Evolutionary conservation across 2,329 filamentous ascomycete genomes (phyloP).

Genomic region (Aulographum hederae): DNA sequence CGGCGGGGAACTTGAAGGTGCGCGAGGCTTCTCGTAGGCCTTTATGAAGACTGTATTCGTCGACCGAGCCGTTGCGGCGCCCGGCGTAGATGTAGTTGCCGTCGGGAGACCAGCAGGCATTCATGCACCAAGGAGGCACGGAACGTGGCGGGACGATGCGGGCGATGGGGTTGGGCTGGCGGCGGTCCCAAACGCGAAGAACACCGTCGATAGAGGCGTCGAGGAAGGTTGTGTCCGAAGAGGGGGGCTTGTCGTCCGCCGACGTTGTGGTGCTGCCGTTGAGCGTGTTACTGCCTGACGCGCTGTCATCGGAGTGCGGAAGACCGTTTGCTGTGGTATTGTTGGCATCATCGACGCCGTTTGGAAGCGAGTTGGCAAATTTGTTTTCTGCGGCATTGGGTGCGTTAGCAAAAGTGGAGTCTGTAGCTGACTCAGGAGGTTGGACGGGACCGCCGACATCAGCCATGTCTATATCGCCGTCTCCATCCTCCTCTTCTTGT

Average conservation of each 20-base stretch:
- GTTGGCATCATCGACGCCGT: constrained; percentile 1
- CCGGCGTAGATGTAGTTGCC: constrained; percentile 93
- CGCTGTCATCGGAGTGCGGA: constrained; percentile 25
- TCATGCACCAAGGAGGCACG: constrained; percentile 94
- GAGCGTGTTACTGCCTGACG: constrained; percentile 7
- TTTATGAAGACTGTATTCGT: constrained; percentile 82
- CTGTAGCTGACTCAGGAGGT: constrained; percentile 4
- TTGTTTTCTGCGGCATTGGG: not conserved
- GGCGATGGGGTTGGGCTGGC: constrained; percentile 59
- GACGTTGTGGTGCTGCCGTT: constrained; percentile 14
- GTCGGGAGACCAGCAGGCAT: constrained; percentile 87
- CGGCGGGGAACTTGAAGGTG: constrained; percentile 71
- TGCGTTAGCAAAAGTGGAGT: not conserved
- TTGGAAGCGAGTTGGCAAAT: not conserved
- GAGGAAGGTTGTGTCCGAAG: constrained; percentile 65
- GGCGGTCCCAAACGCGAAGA: constrained; percentile 82
- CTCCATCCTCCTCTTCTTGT: constrained; percentile 22
- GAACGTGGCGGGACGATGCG: constrained; percentile 55
- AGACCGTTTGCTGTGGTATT: constrained; percentile 25
- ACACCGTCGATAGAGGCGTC: constrained; percentile 76
- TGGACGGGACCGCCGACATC: constrained; percentile 18
- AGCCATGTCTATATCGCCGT: constrained; percentile 25
- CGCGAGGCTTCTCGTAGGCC: constrained; percentile 57
- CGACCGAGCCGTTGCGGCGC: constrained; percentile 76
- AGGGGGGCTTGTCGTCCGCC: constrained; percentile 25